Evolutionary conservation across 495 filamentous ascomycete species (phyloP), one percentile per base, ranked within the genome.

Genomic region (Pyrenula aspistea): DNA sequence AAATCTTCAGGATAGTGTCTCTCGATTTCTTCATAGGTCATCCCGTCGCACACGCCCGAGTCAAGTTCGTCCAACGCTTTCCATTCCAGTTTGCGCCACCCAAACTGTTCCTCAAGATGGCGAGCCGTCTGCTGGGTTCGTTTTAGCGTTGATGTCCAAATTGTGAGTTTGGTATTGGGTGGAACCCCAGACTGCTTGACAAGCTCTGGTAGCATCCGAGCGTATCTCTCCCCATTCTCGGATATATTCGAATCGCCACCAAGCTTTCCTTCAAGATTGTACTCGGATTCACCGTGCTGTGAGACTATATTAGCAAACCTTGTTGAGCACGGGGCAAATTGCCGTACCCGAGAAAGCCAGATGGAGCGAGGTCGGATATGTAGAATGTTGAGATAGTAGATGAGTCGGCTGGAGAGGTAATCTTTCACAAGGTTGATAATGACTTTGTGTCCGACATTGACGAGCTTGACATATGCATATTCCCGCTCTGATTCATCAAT

Each of bases 11-110:
- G 93, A 67, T 95, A 96, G 57, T 76, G 69, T 59, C 91, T 80
- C 60, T 89, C 88, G 67, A 98, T 96, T 65, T 97, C 84, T 59
- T 89, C 83, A 71, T 98, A 89, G 15, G 93, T 98, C 69, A 97
- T 81, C 54, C 91, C 90, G 62, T 98, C 93, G 71, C 93, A 98
- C 22, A 97, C 88, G 24, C 93, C 93, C 0, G 88, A 90, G 67
- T 98, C 93, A 11, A 98, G 84, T 72, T 98, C 93, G 68, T 98
- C 93, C 2, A 98, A 80, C 8, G 93, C 93, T 73, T 98, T 98
- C 93, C 93, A 98, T 69, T 96, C 88, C 25, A 97, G 80, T 69
- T 94, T 93, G 62, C 91, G 87, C 66, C 87, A 96, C 51, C 83
- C 77, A 1, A 85, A 83, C 24, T 76, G 73, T 0, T 69, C 67